Conservation (phyloP, 2,329 filamentous ascomycete species). For the Ceratocystis albifundus region DNA sequence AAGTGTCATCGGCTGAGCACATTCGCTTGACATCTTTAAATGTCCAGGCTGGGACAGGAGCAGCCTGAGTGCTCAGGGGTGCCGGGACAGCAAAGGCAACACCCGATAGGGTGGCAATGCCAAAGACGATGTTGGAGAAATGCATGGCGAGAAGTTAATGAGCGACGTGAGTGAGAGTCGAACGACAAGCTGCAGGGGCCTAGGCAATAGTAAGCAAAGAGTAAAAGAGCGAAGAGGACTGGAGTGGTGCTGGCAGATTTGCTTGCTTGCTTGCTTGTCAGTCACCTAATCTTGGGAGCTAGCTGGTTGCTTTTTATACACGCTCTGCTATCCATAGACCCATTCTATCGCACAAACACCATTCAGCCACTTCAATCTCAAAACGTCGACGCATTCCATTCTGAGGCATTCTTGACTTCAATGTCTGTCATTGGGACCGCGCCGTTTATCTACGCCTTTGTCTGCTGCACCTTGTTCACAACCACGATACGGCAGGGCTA, state of each 20-base stretch:
- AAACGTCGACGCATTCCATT: background rate
- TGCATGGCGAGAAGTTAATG: background rate
- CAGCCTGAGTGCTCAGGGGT: conserved; percentile 20
- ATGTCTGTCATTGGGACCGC: background rate
- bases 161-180: background rate
- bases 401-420: background rate
- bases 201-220: background rate
- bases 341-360: background rate
- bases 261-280: background rate
- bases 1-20: conserved; percentile 33
- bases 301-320: background rate
- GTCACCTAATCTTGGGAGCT: background rate
- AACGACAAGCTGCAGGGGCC: background rate
- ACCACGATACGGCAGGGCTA: too few species aligned
- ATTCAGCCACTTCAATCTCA: background rate
- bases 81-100: conserved; percentile 1
- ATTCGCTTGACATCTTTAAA: conserved; percentile 33
- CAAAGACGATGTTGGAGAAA: background rate
- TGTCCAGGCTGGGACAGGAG: conserved; percentile 33
- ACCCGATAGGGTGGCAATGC: conserved; percentile 6
- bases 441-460: background rate
- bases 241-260: background rate
- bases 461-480: too few species aligned
- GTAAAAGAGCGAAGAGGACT: background rate
- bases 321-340: background rate